Percentiles rank a stretch among this genome's conserved stretches.
These are phyloP conservation scores for Candida ponderosae DNA, from an alignment of 805 yeast genomes.

Conservation along the genomic window DNA sequence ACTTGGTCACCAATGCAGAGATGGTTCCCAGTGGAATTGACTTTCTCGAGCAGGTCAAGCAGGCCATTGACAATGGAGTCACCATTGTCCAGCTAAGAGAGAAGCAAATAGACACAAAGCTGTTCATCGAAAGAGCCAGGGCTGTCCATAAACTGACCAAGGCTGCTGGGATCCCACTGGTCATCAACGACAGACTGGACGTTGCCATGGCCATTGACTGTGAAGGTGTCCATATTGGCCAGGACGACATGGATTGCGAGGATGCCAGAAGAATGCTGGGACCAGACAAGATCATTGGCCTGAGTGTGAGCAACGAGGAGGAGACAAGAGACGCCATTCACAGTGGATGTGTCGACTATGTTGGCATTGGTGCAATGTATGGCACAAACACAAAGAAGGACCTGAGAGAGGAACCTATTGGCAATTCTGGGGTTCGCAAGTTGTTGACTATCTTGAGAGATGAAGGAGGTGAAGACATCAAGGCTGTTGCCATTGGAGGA, in stretches of 20 bases:
- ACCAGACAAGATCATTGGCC: slow-evolving; percentile 68
- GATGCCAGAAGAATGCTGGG: slow-evolving; percentile 62
- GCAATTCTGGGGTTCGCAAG: slow-evolving; percentile 56
- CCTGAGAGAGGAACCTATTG: slow-evolving; percentile 49
- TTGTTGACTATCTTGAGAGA: slow-evolving; percentile 40
- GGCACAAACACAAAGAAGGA: slow-evolving; percentile 65
- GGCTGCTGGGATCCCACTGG: slow-evolving; percentile 56
- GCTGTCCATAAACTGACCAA: slow-evolving; percentile 56
- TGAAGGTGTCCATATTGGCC: slow-evolving; percentile 91
- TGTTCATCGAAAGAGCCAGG: slow-evolving; percentile 55
- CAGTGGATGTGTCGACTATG: slow-evolving; percentile 53
- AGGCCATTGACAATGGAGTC: slow-evolving; percentile 62
- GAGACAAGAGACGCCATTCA: slow-evolving; percentile 47
- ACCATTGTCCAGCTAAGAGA: slow-evolving; percentile 82
- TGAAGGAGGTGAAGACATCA: slow-evolving; percentile 28
- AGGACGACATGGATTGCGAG: slow-evolving; percentile 63
- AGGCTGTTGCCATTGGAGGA: slow-evolving; percentile 79
- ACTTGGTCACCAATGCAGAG: slow-evolving; percentile 74
- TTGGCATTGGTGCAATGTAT: slow-evolving; percentile 79
- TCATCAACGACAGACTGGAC: slow-evolving; percentile 82
- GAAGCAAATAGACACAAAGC: slow-evolving; percentile 59
- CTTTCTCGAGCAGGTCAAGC: slow-evolving; percentile 53
- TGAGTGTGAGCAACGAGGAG: slow-evolving; percentile 53
- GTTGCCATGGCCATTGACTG: slow-evolving; percentile 86
- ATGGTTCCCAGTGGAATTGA: slow-evolving; percentile 57